Conservation (phyloP, 805 yeast genomes). For the Candida jianshihensis region DNA sequence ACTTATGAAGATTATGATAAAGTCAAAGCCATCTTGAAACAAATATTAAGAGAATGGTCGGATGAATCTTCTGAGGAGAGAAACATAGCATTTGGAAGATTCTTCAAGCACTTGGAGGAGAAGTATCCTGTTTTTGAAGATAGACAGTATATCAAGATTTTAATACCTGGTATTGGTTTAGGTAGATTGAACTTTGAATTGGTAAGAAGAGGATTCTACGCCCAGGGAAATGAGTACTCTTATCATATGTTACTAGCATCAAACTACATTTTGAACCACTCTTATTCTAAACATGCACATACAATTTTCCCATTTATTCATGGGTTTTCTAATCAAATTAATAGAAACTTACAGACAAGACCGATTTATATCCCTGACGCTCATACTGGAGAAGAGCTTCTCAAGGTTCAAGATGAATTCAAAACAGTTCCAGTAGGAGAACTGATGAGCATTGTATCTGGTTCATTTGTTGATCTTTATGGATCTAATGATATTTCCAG, state of each 20-base stretch:
- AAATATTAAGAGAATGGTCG: conserved; percentile 58
- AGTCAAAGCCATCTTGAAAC: conserved; percentile 49
- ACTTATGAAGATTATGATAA: conserved; percentile 43
- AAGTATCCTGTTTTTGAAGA: conserved; percentile 30
- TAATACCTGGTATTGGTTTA: conserved; percentile 61
- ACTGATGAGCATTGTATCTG: conserved; percentile 65
- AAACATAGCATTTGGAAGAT: conserved; percentile 28
- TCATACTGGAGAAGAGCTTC: conserved; percentile 33
- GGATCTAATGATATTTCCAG: conserved; percentile 34
- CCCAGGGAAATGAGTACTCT: conserved; percentile 64
- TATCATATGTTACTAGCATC: conserved; percentile 58
- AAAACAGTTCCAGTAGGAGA: conserved; percentile 39
- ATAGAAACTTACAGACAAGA: conserved; percentile 41
- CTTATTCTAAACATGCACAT: conserved; percentile 32
- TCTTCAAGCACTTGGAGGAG: conserved; percentile 26
- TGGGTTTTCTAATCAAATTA: conserved; percentile 37
- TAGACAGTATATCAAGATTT: conserved; percentile 35
- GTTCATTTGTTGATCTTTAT: conserved; percentile 63
- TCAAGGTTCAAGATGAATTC: conserved; percentile 23
- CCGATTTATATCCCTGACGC: conserved; percentile 49
- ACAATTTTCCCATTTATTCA: conserved; percentile 51
- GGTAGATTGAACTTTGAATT: conserved; percentile 54
- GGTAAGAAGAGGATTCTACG: conserved; percentile 46
- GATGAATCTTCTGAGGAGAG: conserved; percentile 44
- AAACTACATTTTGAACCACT: conserved; percentile 44